Percentiles rank a stretch among this genome's conserved stretches.
phyloP scores from a whole-genome alignment of 306 rosid species.

The Hippophae gyantsensis region DNA sequence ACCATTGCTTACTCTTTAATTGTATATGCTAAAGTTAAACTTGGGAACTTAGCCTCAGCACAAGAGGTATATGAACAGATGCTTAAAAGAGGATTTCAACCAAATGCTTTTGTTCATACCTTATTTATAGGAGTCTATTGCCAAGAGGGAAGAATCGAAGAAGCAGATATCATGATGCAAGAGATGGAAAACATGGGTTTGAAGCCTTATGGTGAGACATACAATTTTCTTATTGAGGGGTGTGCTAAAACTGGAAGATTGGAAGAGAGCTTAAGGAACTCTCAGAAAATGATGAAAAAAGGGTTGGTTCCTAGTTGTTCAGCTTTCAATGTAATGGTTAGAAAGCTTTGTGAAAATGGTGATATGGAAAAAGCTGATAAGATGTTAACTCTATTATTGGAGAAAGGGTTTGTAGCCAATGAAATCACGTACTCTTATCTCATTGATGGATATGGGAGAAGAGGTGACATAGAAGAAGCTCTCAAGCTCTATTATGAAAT shows the following conservation, averaged over 20 bases:
- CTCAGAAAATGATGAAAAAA: conserved; percentile 43
- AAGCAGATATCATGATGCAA: conserved; percentile 36
- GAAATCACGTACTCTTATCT: conserved; percentile 40
- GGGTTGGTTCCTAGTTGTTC: conserved; percentile 56
- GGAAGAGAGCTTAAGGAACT: conserved; percentile 37
- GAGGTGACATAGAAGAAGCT: conserved; percentile 33
- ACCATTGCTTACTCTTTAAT: conserved; percentile 50
- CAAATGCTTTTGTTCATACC: conserved; percentile 52
- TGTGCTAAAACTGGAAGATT: conserved; percentile 32
- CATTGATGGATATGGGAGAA: conserved; percentile 45
- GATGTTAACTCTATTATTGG: conserved; percentile 47
- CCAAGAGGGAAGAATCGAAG: conserved; percentile 42
- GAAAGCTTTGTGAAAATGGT: conserved; percentile 45
- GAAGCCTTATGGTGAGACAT: conserved; percentile 48
- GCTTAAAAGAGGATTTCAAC: conserved; percentile 53
- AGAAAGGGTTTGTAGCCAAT: conserved; percentile 53
- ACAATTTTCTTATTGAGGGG: conserved; percentile 50
- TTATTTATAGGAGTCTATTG: conserved; percentile 56
- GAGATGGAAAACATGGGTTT: conserved; percentile 54
- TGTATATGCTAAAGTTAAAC: conserved; percentile 39
- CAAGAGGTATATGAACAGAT: conserved; percentile 44
- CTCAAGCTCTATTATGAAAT: conserved; percentile 71
- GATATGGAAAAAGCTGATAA: conserved; percentile 38
- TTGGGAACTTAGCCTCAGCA: conserved; percentile 36
- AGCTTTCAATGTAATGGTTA: conserved; percentile 47